Percentiles rank a stretch among this genome's conserved stretches.
These are phyloP conservation scores for Lichenothelia convexa DNA, from an alignment of 495 filamentous ascomycete species.

Conservation along the genomic window DNA sequence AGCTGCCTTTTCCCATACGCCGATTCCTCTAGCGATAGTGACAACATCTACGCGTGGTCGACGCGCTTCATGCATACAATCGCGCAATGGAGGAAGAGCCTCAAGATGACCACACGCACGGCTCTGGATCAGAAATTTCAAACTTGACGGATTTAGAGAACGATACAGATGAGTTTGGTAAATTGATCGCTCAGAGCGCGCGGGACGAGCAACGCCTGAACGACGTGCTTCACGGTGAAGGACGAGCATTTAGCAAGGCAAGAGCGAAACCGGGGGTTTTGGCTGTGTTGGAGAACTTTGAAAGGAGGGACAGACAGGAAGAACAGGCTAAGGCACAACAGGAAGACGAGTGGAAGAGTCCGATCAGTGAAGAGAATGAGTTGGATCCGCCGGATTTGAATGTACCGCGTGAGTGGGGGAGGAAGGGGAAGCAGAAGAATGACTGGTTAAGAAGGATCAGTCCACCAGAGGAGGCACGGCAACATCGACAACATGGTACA, in stretches of 20 bases:
- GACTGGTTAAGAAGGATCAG: conserved; percentile 31
- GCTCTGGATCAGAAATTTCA: conserved; percentile 10
- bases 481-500: too few species aligned
- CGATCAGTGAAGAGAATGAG: conserved; percentile 19
- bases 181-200: conserved; percentile 15
- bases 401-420: conserved; percentile 39
- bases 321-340: neutral
- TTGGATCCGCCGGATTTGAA: conserved; percentile 35
- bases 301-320: conserved; percentile 9
- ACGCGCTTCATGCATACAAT: too few species aligned
- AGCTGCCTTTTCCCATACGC: too few species aligned
- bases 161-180: conserved; percentile 21
- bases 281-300: conserved; percentile 15
- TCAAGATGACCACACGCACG: conserved; percentile 14
- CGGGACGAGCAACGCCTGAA: conserved; percentile 17
- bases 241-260: conserved; percentile 20
- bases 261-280: conserved; percentile 13
- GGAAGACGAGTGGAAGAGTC: conserved; percentile 2
- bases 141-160: conserved; percentile 17
- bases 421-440: conserved; percentile 29
- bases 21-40: too few species aligned
- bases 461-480: neutral
- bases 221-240: conserved; percentile 12
- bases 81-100: conserved; percentile 6
- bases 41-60: too few species aligned